Evolutionary conservation across 225 moss, liverwort and hornwort species (phyloP).

Genomic region (Straminergon stramineum): DNA sequence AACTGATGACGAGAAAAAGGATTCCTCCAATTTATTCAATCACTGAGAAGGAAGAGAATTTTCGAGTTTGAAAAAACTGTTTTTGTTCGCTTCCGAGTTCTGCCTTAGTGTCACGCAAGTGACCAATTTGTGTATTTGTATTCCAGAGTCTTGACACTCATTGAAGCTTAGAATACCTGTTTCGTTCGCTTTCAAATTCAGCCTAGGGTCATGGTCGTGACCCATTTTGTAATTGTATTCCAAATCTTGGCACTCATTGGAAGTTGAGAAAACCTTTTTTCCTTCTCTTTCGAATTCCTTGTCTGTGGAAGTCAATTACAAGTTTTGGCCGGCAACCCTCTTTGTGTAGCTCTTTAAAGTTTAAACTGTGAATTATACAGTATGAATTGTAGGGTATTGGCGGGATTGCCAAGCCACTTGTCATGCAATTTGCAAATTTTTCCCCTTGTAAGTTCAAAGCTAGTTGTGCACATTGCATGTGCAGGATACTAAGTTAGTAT

Average conservation of each 20-base stretch:
- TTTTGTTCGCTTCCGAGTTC: not conserved
- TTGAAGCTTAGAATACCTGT: not conserved
- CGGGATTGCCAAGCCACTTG: not conserved
- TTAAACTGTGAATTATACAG: not conserved
- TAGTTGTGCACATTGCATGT: not conserved
- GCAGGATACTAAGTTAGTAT: not conserved
- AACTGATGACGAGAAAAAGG: slow-evolving; percentile 27
- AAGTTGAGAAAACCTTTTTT: not conserved
- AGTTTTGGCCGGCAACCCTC: not conserved
- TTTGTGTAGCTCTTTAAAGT: not conserved
- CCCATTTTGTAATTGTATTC: not conserved
- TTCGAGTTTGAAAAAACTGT: not conserved
- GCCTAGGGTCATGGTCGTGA: not conserved
- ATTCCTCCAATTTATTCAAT: slow-evolving; percentile 68
- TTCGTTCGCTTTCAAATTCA: not conserved
- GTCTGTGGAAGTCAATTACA: not conserved
- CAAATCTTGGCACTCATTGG: not conserved
- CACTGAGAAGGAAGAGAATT: slow-evolving; percentile 12
- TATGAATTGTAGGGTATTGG: not conserved
- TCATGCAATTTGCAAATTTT: not conserved
- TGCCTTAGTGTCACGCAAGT: not conserved
- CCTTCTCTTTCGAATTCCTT: not conserved
- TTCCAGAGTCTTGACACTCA: not conserved
- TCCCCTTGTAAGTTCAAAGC: no score
- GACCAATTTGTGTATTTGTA: not conserved